Evolutionary conservation across 192 early-diverging fungal species (phyloP), one percentile per base, ranked within the genome.

Genomic region (Podila epicladia): DNA sequence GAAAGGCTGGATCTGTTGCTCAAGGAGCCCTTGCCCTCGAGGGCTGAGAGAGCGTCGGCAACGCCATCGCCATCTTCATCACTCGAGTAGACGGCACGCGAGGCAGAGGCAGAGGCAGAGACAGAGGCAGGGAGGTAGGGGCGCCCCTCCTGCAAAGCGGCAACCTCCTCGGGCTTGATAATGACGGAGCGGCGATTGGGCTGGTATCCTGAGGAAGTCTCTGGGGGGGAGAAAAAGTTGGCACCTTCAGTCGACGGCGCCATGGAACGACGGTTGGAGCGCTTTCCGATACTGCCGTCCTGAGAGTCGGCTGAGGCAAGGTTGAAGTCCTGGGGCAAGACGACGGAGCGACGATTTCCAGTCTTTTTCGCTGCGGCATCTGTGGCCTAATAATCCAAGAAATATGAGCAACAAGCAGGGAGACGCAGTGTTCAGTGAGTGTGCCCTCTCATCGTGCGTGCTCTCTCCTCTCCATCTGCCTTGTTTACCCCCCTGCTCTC

Each of bases 141-240:
- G 28, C 61, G 31, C 9, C 76, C 76, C 29, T 71, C 75, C 70
- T 71, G 69, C 31, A 79, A 59, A 4, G 76, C 76, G 20, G 64
- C 69, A n/a, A 79, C 69, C 58, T 79, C 76, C 59, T 79, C 69
- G 29, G 69, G 76, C 22, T 55, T 51, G 22, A 79, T 59, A 65
- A 79, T 66, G 61, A 79, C 65, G 15, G 76, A 79, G n/a, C 76
- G 76, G 48, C 76, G 76, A 37, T 72, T 67, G 26, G 70, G 76
- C 24, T 68, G 64, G 37, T 58, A 79, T 19, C 69, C 58, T 4
- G 65, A 19, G 8, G 48, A 29, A 22, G 24, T 12, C 24, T 48
- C 45, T 48, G 45, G 2, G 24, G 64, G 24, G 15, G 64, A 20
- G 31, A 35, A 35, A 19, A 24, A 26, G 13, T 38, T 65, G 9